A percentile compares a stretch with the other conserved stretches of the same genome.
These are phyloP conservation scores for Parathielavia appendiculata DNA, from an alignment of 495 filamentous ascomycete genomes.

Conservation along the genomic window DNA sequence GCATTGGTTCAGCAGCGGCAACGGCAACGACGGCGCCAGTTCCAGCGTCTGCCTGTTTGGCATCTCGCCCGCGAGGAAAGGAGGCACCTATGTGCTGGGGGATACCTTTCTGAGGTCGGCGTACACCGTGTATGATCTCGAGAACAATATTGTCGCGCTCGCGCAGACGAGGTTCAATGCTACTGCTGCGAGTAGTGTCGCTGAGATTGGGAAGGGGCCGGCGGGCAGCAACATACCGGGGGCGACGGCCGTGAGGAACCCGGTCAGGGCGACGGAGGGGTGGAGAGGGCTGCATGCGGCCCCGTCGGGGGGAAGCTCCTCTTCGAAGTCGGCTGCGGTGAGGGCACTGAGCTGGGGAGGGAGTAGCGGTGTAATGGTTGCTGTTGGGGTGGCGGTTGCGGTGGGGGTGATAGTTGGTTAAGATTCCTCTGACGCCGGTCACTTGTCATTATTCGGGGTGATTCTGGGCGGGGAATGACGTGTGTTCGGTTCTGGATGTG, in stretches of 20 bases:
- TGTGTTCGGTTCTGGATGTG: neutral
- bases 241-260: slow-evolving; percentile 60
- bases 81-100: slow-evolving; percentile 67
- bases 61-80: slow-evolving; percentile 58
- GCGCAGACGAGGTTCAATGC: slow-evolving; percentile 82
- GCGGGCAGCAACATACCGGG: too few species aligned
- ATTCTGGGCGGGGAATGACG: neutral
- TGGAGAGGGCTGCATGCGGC: slow-evolving; percentile 15
- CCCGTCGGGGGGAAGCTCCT: neutral
- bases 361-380: neutral
- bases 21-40: slow-evolving; percentile 56
- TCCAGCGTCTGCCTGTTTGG: slow-evolving; percentile 65
- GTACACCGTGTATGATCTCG: slow-evolving; percentile 88
- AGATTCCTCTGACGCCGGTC: too few species aligned
- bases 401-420: neutral
- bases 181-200: slow-evolving; percentile 50
- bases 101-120: slow-evolving; percentile 91
- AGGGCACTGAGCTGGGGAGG: too few species aligned
- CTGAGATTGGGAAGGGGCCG: slow-evolving; percentile 64
- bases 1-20: slow-evolving; percentile 55
- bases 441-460: neutral
- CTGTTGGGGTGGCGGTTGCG: neutral
- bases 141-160: slow-evolving; percentile 81
- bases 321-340: too few species aligned
- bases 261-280: slow-evolving; percentile 53